These are phyloP conservation scores for Tetradesmus obliquus DNA, from an alignment of 139 green algal genomes.

Conservation along the genomic window DNA sequence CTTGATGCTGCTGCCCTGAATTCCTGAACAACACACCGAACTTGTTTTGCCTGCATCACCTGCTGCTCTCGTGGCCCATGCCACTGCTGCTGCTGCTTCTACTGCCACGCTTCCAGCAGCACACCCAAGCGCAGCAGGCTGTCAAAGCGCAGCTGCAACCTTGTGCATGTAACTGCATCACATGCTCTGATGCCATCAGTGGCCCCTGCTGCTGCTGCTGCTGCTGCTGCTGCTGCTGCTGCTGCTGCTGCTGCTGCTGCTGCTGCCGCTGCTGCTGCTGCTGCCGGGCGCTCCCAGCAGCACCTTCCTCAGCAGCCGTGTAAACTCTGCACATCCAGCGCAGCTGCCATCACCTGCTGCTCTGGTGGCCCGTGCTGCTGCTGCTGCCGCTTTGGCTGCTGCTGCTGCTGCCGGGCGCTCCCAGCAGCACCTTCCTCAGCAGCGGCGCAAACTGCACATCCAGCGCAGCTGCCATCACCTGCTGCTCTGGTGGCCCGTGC, in stretches of 20 bases:
- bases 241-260: slow-evolving; percentile 5
- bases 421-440: slow-evolving; percentile 8
- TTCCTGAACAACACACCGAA: no score
- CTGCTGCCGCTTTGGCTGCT: neutral
- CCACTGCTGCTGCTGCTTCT: neutral
- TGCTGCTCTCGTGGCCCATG: no score
- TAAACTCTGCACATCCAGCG: neutral
- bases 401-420: neutral
- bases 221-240: slow-evolving; percentile 2
- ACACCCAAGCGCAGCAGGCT: slow-evolving; percentile 1
- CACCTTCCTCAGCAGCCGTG: neutral
- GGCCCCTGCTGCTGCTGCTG: neutral
- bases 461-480: neutral
- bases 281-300: neutral
- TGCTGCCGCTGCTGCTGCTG: neutral
- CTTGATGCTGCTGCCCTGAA: no score
- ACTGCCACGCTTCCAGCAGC: neutral
- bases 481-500: no score
- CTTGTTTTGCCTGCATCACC: no score
- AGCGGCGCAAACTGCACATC: slow-evolving; percentile 24
- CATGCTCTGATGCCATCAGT: neutral
- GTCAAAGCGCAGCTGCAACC: slow-evolving; percentile 1
- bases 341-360: no score
- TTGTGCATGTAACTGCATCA: neutral
- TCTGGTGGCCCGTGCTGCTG: no score